Evolutionary conservation across 2,329 filamentous ascomycete species (phyloP), one percentile per base, ranked within the genome.

Genomic region (Exophiala sideris): DNA sequence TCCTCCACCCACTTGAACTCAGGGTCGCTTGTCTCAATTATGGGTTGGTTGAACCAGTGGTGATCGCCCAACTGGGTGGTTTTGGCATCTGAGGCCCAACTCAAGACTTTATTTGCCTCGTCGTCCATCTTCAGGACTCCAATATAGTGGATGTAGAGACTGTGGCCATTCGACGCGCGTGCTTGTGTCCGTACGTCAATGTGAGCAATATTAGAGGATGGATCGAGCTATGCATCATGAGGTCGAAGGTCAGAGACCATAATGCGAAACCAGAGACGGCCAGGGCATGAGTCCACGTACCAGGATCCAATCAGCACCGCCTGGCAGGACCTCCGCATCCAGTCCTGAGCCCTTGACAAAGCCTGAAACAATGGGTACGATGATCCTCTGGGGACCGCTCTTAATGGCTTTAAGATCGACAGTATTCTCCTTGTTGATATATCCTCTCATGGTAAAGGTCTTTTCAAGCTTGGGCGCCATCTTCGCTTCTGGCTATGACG

Each of bases 1-100:
- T 44, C 32, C 42, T 58, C 55, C 42, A 58, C 33, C 55, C 55
- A 58, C 40, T 58, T 58, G 47, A 54, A 54, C 9, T 54, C 33
- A 12, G 34, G 18, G 36, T 38, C 20, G 34, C 44, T 54, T 14
- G 51, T 58, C 44, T 58, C 55, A 14, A 58, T 48, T 16, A 48
- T 36, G 10, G 55, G 55, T 5, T 35, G 41, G 3, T 41, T 51
- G 32, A 54, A 46, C 38, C 42, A 58, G 8, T 58, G 24, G 38
- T 51, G 47, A 34, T 58, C 55, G 5, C 45, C 55, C 10, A 16
- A 51, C 14, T 33, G 5, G 9, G 55, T 58, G 11, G 51, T 36
- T 55, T 48, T 58, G 32, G 55, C 55, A 8, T 58, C 55, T 4
- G 41, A 20, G 14, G 38, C 32, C 20, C 35, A 38, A 1, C 21